Percentiles rank a stretch among this genome's conserved stretches.
phyloP scores from a whole-genome alignment of 305 asterid species.

The Plantago rigida region DNA sequence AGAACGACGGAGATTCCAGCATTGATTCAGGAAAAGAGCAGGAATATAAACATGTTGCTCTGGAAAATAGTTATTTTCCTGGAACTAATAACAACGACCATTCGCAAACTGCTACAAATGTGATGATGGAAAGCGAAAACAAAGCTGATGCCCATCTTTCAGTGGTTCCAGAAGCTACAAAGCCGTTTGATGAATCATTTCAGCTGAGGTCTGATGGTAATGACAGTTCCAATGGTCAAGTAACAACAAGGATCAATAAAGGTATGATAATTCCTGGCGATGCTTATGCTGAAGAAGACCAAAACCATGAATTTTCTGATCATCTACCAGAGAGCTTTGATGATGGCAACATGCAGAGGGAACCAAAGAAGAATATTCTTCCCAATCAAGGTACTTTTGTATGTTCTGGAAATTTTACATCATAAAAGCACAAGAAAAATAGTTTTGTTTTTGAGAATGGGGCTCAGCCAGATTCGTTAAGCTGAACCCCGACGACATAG shows the following conservation, averaged over 20 bases:
- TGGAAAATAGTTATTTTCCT: constrained; percentile 25
- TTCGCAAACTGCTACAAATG: constrained; percentile 25
- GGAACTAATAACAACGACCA: constrained; percentile 27
- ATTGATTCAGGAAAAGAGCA: neutral
- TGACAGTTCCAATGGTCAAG: neutral
- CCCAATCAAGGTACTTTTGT: constrained; percentile 30
- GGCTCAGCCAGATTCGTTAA: too few relatives aligned
- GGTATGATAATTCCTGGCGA: too few relatives aligned
- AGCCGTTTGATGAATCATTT: neutral
- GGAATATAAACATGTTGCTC: neutral
- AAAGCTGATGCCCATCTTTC: neutral
- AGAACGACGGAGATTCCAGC: neutral
- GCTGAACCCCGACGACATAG: too few relatives aligned
- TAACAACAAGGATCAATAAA: neutral
- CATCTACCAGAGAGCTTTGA: constrained; percentile 3
- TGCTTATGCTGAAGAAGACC: neutral
- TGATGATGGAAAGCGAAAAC: neutral
- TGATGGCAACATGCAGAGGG: constrained; percentile 14
- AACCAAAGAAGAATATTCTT: constrained; percentile 12
- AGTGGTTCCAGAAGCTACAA: too few relatives aligned
- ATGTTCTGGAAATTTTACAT: neutral
- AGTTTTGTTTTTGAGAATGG: neutral
- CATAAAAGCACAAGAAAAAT: neutral
- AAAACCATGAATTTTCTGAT: constrained; percentile 11
- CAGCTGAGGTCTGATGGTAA: neutral